Base-by-base conservation (phyloP, 1,284 basidiomycete species). In the Singerocomus inundabilis region DNA sequence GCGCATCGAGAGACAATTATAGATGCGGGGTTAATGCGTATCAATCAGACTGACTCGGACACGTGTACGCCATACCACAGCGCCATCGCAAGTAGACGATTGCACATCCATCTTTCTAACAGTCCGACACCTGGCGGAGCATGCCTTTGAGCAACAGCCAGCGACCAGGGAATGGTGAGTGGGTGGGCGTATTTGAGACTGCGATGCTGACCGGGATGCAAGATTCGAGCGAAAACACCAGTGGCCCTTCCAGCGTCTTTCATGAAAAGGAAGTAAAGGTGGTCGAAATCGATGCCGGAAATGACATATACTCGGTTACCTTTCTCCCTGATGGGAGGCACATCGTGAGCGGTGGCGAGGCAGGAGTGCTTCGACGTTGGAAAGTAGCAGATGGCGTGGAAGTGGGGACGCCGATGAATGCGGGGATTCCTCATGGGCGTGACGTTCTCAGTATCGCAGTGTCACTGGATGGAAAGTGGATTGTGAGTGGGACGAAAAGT, bases 301-400 rank as follows among this genome's bases (percentile, higher is more conserved):
- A 18, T 5, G 8, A 13, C 1, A 26, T 48, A 31, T 26, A n/a
- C 25, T 24, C 44, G 7, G n/a, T 48, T 9, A 33, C 26, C 3
- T 30, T 31, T 21, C n/a, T 30, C 12, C 21, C 0, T 12, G 34
- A 48, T 31, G 34, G 21, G 6, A 31, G 31, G 2, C n/a, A 32
- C 11, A 5, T 52, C 7, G 26, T 52, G 5, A 13, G 41, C 15
- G 33, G 32, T 5, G 34, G 35, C 7, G 5, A 18, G 1, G 26
- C 21, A 9, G 28, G 44, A 11, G 34, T 26, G n/a, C 21, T 53
- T 43, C 50, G 44, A 28, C 13, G 34, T 3, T 50, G 52, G 52
- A 28, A 31, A 15, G 11, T 44, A 15, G 36, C 40, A 12, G 44
- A 43, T 21, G 28, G 51, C 15, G 29, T 13, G 29, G 37, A 45